These are phyloP conservation scores for Silene latifolia DNA, from an alignment of 148 eudicot genomes.

Conservation along the genomic window DNA sequence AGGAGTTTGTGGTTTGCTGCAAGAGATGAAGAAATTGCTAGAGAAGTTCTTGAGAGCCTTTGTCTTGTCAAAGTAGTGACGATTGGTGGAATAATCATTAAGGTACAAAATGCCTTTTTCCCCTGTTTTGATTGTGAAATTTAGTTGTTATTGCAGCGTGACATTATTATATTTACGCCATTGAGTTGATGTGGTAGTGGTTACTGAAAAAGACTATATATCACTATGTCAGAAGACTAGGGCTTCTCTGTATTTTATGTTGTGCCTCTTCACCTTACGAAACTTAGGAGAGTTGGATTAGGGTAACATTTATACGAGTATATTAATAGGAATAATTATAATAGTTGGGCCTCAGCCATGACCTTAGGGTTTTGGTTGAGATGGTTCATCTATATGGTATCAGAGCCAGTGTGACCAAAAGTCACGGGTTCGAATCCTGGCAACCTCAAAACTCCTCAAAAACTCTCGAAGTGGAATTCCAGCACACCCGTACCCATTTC, in stretches of 20 bases:
- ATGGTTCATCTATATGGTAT: too few relatives aligned
- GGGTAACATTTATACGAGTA: too few relatives aligned
- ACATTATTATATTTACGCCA: background rate
- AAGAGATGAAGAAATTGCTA: conserved; percentile 20
- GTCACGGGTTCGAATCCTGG: too few relatives aligned
- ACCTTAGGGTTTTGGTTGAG: too few relatives aligned
- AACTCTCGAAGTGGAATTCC: too few relatives aligned
- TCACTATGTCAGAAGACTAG: background rate
- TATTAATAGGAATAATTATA: too few relatives aligned
- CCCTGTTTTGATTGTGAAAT: background rate
- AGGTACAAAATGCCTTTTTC: conserved; percentile 17
- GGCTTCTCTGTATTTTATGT: background rate
- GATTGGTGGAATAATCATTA: conserved; percentile 20
- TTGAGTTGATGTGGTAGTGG: background rate
- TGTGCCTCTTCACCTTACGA: background rate
- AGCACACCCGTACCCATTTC: too few relatives aligned
- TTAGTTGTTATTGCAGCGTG: background rate
- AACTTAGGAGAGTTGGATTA: too few relatives aligned
- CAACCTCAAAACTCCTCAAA: too few relatives aligned
- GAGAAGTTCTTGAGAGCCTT: conserved; percentile 29
- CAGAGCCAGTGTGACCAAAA: too few relatives aligned
- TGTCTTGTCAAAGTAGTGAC: conserved; percentile 16
- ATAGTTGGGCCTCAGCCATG: too few relatives aligned
- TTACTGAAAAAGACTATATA: background rate
- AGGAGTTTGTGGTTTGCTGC: conserved; percentile 3